Base-by-base conservation (phyloP, 805 yeast genomes). In the Suhomyces sp. region DNA sequence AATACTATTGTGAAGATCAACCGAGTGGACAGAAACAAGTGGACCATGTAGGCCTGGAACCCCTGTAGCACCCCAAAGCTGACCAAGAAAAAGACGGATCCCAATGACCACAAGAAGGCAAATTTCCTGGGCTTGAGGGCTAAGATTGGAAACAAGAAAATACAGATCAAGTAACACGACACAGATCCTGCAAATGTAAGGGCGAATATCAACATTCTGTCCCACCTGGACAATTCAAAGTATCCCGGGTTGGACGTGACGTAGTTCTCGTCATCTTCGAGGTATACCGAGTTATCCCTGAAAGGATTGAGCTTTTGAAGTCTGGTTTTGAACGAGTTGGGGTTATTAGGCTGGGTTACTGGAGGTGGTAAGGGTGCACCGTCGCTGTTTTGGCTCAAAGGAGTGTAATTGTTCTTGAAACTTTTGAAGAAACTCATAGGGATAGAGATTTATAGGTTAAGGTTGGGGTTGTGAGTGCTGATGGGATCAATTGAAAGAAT, bases 31-130 rank as follows among this genome's bases (percentile, higher is more conserved):
- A 63, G 64, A 40, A 60, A 62, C 40, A 68, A 55, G 43, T 68
- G 73, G 17, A 54, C 49, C 54, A 68, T 44, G 41, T 68, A 68
- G 2, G 71, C 53, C 43, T 53, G 51, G 42, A 60, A 56, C 1
- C 73, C 74, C 42, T 68, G 73, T 30, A 68, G 50, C 4, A 68
- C 72, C 5, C 74, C 74, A 43, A 70, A 70, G 43, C 72, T 66
- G 7, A 68, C 62, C 43, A 70, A 48, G 52, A 70, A 69, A 49
- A 69, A 64, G 12, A 70, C 63, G 12, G 71, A 65, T 3, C 74
- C 74, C 25, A 68, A 46, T 7, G 74, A 66, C 74, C 74, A 70
- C 34, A 70, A 52, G n/a, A 69, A 44, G 18, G 74, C 73, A 52
- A 69, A 68, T 43, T 68, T 69, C 26, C 70, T 48, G 2, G 74